phyloP scores from a whole-genome alignment of 2,329 filamentous ascomycete species.

The Beauveria bassiana region DNA sequence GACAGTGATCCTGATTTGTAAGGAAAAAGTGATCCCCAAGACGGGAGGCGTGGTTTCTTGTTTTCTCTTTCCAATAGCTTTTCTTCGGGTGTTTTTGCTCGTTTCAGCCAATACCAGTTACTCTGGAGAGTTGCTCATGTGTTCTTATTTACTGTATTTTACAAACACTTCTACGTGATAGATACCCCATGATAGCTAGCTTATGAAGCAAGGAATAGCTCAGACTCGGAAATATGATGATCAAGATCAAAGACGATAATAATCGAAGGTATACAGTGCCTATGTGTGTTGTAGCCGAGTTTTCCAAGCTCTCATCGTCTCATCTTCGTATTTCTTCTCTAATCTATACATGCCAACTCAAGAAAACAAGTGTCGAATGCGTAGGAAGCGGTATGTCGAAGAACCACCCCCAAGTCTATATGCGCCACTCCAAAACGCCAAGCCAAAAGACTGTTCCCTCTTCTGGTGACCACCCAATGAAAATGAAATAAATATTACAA shows the following conservation, averaged over 20 bases:
- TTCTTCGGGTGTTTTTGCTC: neutral
- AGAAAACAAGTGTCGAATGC: constrained; percentile 4
- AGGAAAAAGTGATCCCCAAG: neutral
- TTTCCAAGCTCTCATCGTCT: neutral
- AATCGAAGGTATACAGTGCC: neutral
- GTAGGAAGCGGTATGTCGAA: neutral
- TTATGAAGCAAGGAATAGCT: neutral
- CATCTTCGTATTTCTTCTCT: neutral
- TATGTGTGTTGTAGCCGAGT: constrained; percentile 1
- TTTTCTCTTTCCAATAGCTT: neutral
- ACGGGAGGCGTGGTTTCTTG: too few relatives aligned
- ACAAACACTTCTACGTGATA: neutral
- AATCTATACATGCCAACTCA: neutral
- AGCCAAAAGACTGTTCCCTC: neutral
- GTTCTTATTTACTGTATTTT: neutral
- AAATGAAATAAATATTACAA: constrained; percentile 2
- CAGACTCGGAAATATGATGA: neutral
- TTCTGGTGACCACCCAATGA: neutral
- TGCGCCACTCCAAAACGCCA: constrained; percentile 8
- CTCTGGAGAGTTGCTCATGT: neutral
- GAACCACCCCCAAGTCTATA: constrained; percentile 5
- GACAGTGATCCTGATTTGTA: constrained; percentile 33
- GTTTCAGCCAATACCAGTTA: neutral
- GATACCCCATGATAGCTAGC: constrained; percentile 1
- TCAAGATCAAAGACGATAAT: neutral